Percentiles rank a stretch among this genome's conserved stretches.
Conservation (phyloP, 2,329 filamentous ascomycete species). For the Annulohypoxylon truncatum region DNA sequence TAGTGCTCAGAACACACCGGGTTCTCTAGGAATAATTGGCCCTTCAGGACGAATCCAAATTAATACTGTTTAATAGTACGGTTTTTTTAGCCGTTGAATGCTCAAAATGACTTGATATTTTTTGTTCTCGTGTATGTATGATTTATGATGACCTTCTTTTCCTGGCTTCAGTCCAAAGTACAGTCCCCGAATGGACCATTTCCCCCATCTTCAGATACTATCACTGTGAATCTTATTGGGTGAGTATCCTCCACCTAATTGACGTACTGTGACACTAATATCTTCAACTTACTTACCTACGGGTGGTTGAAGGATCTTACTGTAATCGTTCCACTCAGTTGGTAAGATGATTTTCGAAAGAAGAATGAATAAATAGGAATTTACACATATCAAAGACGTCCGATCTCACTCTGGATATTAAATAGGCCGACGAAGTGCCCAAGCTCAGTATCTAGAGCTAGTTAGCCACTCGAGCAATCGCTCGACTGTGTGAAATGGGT, state of each 20-base stretch:
- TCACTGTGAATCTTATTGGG: neutral
- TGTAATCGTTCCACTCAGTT: neutral
- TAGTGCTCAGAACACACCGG: neutral
- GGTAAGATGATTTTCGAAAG: neutral
- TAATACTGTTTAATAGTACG: neutral
- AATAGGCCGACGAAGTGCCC: neutral
- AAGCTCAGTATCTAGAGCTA: neutral
- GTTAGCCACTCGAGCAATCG: neutral
- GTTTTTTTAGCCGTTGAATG: neutral
- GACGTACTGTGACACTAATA: neutral
- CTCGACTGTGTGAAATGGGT: neutral
- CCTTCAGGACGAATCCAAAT: neutral
- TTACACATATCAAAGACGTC: neutral
- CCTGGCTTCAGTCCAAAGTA: neutral
- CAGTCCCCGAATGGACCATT: neutral
- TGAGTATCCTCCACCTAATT: neutral
- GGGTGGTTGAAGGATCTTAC: neutral
- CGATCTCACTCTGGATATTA: neutral
- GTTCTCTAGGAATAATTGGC: neutral
- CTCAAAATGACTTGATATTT: neutral
- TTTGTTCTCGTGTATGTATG: neutral
- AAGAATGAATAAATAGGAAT: neutral
- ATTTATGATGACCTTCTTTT: neutral
- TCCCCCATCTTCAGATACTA: neutral
- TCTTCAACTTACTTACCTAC: neutral